Percentiles rank a stretch among this genome's conserved stretches.
phyloP scores from a whole-genome alignment of 306 rosid species.

The Fragaria vesca region DNA sequence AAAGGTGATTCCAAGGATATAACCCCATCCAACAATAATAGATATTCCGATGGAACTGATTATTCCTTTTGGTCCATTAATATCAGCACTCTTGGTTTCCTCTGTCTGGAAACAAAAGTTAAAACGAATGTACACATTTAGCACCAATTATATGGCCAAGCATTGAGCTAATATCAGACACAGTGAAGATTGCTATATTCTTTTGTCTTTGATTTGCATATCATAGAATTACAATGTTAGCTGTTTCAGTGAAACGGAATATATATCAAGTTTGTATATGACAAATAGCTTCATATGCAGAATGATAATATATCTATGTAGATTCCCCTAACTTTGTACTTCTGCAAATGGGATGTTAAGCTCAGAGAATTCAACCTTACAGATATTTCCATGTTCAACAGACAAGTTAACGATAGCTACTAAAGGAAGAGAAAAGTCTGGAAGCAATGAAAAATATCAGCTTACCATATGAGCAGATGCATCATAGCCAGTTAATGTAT shows the following conservation, averaged over 20 bases:
- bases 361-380: not conserved
- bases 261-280: not conserved
- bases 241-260: not conserved
- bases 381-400: not conserved
- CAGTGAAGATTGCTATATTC: not conserved
- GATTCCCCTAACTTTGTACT: not conserved
- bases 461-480: slow-evolving; percentile 97
- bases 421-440: slow-evolving; percentile 12
- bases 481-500: slow-evolving; percentile 85
- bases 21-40: slow-evolving; percentile 81
- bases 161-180: not conserved
- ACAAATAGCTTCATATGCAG: not conserved
- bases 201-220: not conserved
- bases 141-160: slow-evolving; percentile 26
- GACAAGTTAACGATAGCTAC: slow-evolving; percentile 14
- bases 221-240: not conserved
- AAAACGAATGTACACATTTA: slow-evolving; percentile 18
- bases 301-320: not conserved
- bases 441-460: slow-evolving; percentile 12
- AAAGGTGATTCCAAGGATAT: slow-evolving; percentile 86
- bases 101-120: slow-evolving; percentile 62
- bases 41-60: slow-evolving; percentile 92
- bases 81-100: slow-evolving; percentile 90
- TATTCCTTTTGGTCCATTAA: slow-evolving; percentile 93
- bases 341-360: slow-evolving; percentile 1